These are phyloP conservation scores for Pelargonium australe DNA, from an alignment of 441 rosid genomes.

Conservation along the genomic window DNA sequence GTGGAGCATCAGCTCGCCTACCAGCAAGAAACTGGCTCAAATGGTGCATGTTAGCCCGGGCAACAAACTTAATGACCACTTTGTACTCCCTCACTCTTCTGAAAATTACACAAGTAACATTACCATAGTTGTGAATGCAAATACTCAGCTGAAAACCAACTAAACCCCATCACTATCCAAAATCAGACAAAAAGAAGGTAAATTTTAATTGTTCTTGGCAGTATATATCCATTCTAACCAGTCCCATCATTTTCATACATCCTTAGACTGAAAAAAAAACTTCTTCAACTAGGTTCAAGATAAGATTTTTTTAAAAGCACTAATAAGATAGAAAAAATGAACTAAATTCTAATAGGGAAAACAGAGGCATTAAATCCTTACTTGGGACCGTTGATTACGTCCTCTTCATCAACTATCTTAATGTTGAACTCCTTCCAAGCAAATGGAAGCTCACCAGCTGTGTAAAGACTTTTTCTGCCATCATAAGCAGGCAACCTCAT, in stretches of 20 bases:
- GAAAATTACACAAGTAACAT: slow-evolving; percentile 22
- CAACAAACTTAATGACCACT: slow-evolving; percentile 79
- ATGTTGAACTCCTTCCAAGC: slow-evolving; percentile 73
- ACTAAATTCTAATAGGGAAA: slow-evolving; percentile 11
- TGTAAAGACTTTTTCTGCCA: slow-evolving; percentile 89
- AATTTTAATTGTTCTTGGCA: neutral
- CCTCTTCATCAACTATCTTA: slow-evolving; percentile 73
- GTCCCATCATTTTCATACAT: neutral
- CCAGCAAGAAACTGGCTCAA: slow-evolving; percentile 82
- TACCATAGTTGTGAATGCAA: neutral
- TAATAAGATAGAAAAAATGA: slow-evolving; percentile 1
- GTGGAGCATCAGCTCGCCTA: slow-evolving; percentile 81
- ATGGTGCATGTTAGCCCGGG: slow-evolving; percentile 82
- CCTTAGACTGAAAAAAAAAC: neutral
- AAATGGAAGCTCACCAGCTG: slow-evolving; percentile 94
- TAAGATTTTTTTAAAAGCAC: neutral
- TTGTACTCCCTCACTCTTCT: slow-evolving; percentile 78
- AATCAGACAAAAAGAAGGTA: neutral
- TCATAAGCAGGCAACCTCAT: slow-evolving; percentile 92
- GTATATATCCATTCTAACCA: neutral
- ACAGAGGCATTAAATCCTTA: slow-evolving; percentile 27
- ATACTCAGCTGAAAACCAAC: neutral
- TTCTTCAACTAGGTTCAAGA: neutral
- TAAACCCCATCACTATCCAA: neutral
- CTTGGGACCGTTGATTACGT: slow-evolving; percentile 79